Evolutionary conservation across 23 red algal species (phyloP), one percentile per base, ranked within the genome.

Genomic region (Cyanidium caldarium): DNA sequence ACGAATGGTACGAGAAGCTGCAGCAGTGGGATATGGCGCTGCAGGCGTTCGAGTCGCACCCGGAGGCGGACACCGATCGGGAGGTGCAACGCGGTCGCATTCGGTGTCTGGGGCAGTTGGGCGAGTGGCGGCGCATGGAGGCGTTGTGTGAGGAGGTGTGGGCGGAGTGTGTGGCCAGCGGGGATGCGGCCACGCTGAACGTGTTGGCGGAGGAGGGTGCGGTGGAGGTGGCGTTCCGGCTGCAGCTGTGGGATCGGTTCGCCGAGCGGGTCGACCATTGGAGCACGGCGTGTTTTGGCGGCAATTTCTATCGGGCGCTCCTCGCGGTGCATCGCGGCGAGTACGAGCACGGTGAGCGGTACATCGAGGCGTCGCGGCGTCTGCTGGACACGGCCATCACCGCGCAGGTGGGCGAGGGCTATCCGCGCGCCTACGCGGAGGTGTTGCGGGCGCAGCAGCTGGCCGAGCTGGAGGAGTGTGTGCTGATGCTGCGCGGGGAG

Each of bases 1-100:
- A 98, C 61, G 80, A 84, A 65, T 88, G 84, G 79, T 88, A 70
- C 42, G 92, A 88, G 39, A 87, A 85, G 70, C 71, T 98, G 66
- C 84, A 85, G 26, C 58, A 73, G 37, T 88, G 84, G 84, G 84
- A 88, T 46, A 79, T 87, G 10, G 83, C 84, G 0, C 65, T 88
- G 16, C 40, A 26, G 0, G 79, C 69, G 40, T 86, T 88, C 61
- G 68, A 82, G 73, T 58, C 68, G 42, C 37, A 76, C 67, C 42
- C 70, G 29, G 70, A 28, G 34, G 65, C 51, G 41, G 69, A 76
- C 39, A 41, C 23, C 5, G 70, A 67, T 29, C 86, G 88, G 88
- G 45, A 65, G 39, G 45, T 39, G 14, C 42, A 67, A 3, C 76
- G 80, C 16, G 92, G 84, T 12, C 69, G 65, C 5, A 73, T 98